Conservation (phyloP, 306 rosid genomes). For the Lupinus albus region DNA sequence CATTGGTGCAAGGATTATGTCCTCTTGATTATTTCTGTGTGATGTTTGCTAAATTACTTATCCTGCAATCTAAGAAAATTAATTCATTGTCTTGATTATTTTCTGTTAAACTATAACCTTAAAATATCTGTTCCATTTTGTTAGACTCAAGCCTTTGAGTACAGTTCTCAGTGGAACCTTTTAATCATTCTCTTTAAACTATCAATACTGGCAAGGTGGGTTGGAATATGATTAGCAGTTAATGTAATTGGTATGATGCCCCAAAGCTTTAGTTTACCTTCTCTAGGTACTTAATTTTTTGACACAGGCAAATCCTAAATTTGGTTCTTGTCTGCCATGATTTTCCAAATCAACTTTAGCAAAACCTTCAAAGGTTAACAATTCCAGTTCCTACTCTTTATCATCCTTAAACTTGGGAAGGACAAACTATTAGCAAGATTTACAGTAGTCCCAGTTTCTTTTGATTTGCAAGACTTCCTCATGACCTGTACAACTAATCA, state of each 20-base stretch:
- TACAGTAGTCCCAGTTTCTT: neutral
- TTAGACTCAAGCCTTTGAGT: neutral
- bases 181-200: neutral
- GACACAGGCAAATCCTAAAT: neutral
- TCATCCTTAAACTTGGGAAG: neutral
- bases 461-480: neutral
- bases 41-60: neutral
- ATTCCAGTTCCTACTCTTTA: neutral
- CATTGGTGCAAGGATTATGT: neutral
- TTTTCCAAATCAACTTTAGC: neutral
- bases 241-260: neutral
- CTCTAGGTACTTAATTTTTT: neutral
- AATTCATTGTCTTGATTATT: too few relatives aligned
- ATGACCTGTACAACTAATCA: neutral
- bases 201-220: neutral
- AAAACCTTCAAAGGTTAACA: neutral
- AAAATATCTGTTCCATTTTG: neutral
- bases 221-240: neutral
- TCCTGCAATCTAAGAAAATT: too few relatives aligned
- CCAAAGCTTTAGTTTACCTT: slow-evolving; percentile 12
- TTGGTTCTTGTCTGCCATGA: neutral
- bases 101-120: too few relatives aligned
- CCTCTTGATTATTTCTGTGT: neutral
- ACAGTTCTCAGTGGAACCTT: neutral
- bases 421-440: neutral